Conservation (phyloP, 2,329 filamentous ascomycete species). For the Pseudonectria foliicola region DNA sequence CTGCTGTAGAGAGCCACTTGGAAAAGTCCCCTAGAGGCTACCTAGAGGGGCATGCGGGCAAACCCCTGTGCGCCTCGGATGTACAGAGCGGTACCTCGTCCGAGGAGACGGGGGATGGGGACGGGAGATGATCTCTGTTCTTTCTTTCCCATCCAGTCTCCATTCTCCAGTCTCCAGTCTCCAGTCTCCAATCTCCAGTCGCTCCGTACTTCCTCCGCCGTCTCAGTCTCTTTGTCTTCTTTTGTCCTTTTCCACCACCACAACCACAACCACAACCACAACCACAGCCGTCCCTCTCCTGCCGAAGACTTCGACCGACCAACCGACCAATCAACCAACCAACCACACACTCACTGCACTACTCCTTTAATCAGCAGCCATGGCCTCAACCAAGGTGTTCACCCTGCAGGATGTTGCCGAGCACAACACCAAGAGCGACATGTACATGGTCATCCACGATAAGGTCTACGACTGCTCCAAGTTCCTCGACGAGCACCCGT, state of each 20-base stretch:
- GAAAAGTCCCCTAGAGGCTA: no score
- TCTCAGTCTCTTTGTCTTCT: conserved; percentile 6
- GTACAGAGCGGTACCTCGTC: no score
- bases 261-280: conserved; percentile 18
- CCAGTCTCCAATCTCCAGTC: conserved; percentile 6
- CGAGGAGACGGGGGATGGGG: no score
- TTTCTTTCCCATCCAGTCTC: conserved; percentile 7
- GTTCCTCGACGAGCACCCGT: conserved; percentile 97
- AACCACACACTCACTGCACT: no score
- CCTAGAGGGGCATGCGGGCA: no score
- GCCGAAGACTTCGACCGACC: no score
- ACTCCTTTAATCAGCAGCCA: conserved; percentile 8
- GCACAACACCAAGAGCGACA: conserved; percentile 90
- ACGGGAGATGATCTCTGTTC: no score
- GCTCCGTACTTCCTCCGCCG: conserved; percentile 6
- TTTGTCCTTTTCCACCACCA: conserved; percentile 10
- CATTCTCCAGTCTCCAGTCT: conserved; percentile 7
- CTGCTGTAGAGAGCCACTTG: no score
- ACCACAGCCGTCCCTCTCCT: no score
- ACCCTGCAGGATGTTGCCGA: conserved; percentile 75
- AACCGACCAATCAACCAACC: no score
- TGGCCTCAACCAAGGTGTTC: conserved; percentile 42
- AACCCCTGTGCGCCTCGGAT: no score
- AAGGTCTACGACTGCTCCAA: conserved; percentile 87
- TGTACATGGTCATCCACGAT: conserved; percentile 87